Evolutionary conservation across 768 basidiomycete species (phyloP), one percentile per base, ranked within the genome.

Genomic region (Xerocomus brunneocitrinus): DNA sequence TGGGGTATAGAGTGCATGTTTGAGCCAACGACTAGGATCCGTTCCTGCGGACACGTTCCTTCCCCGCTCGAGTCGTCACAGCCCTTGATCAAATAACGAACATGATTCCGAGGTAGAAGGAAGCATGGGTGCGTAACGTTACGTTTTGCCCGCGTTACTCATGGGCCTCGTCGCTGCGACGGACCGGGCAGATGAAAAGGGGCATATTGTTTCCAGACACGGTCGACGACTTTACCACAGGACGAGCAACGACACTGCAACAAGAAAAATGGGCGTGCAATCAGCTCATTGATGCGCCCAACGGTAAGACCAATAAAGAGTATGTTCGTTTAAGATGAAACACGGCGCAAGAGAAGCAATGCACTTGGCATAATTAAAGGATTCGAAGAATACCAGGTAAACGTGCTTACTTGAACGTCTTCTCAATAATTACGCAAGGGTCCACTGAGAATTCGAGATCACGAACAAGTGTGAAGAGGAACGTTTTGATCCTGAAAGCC

Each of bases 141-240:
- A 68, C 30, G 50, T 56, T 52, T 56, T 46, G 45, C 28, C 36
- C 50, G 49, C 48, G 43, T 49, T 41, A 25, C 36, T 49, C 50
- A 22, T 55, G 50, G 41, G 52, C 54, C 38, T 35, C 56, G 28
- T 48, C 44, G 56, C 44, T 59, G 44, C 36, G 30, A 47, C 47
- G 60, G 28, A 68, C 58, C 19, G 68, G 71, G 32, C 73, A 73
- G 58, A 81, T 69, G 56, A 75, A 72, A 57, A 85, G 69, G 47
- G 83, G 83, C 79, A 83, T 81, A 68, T 79, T 82, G 68, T 81
- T 82, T 47, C 82, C 80, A 50, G 75, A 63, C 47, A 73, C 67
- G n/a, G 76, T 73, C 57, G 76, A 73, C 38, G 79, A 80, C 63
- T 77, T 80, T 52, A 83, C 79, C 61, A 80, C 76, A 24, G 82